These are phyloP conservation scores for Chlamydomonas incerta DNA, from an alignment of 139 green algal species.

Conservation along the genomic window DNA sequence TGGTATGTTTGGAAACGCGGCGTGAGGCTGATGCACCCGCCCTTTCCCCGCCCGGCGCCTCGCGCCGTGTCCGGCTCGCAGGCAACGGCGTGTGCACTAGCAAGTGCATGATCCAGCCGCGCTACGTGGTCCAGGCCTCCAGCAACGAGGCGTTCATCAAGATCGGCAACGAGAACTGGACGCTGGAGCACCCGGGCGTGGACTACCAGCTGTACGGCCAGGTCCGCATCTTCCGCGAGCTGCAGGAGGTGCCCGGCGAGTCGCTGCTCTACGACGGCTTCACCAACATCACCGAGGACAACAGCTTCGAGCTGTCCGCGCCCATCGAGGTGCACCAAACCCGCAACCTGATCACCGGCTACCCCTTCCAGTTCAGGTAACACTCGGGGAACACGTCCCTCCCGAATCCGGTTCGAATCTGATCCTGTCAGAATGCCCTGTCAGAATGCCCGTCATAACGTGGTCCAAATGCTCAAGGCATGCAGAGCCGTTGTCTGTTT, in stretches of 20 bases:
- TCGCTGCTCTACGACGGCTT: neutral
- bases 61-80: too few relatives aligned
- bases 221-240: neutral
- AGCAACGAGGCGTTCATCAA: neutral
- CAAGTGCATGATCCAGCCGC: neutral
- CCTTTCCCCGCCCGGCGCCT: too few relatives aligned
- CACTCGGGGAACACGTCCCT: too few relatives aligned
- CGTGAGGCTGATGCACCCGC: too few relatives aligned
- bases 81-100: neutral
- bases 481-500: too few relatives aligned
- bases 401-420: too few relatives aligned
- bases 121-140: neutral
- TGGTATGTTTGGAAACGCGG: too few relatives aligned
- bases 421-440: too few relatives aligned
- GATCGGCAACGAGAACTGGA: neutral
- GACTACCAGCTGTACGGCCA: neutral
- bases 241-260: neutral
- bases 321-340: neutral
- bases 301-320: neutral
- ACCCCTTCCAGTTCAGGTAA: neutral
- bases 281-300: neutral
- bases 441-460: too few relatives aligned
- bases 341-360: neutral
- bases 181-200: neutral
- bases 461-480: too few relatives aligned